Evolutionary conservation across 805 yeast species (phyloP).

Genomic region (Cyberlindnera euphorbiiphila): DNA sequence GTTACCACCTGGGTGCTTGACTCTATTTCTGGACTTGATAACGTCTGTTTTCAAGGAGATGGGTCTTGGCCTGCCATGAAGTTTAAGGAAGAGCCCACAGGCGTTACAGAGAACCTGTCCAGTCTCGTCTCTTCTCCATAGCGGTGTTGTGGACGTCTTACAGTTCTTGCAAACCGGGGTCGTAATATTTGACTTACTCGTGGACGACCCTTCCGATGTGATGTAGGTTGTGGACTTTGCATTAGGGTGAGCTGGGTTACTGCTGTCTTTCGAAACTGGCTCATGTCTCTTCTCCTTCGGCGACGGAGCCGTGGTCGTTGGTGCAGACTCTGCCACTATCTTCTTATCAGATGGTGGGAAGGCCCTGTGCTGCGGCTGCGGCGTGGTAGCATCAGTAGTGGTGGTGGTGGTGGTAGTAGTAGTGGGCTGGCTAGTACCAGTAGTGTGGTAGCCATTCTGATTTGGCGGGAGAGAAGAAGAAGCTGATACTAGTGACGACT

Average conservation of each 20-base stretch:
- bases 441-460: too few relatives aligned
- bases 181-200: slow-evolving; percentile 58
- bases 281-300: slow-evolving; percentile 7
- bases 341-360: slow-evolving; percentile 4
- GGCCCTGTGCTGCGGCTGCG: too few relatives aligned
- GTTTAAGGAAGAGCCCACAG: slow-evolving; percentile 82
- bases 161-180: slow-evolving; percentile 85
- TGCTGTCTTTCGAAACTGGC: background rate
- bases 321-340: slow-evolving; percentile 1
- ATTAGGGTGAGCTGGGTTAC: slow-evolving; percentile 40
- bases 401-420: too few relatives aligned
- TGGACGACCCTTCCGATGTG: slow-evolving; percentile 55
- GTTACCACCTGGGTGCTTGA: slow-evolving; percentile 42
- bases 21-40: slow-evolving; percentile 85
- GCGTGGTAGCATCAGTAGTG: too few relatives aligned
- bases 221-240: slow-evolving; percentile 56
- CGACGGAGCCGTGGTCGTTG: slow-evolving; percentile 7
- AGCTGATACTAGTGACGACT: too few relatives aligned
- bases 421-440: too few relatives aligned
- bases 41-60: slow-evolving; percentile 88
- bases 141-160: slow-evolving; percentile 87
- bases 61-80: slow-evolving; percentile 92
- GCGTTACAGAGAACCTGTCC: slow-evolving; percentile 93
- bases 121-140: slow-evolving; percentile 92
- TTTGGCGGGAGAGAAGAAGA: too few relatives aligned